Base-by-base conservation (phyloP, 2,329 filamentous ascomycete genomes). In the Botrytis fabae region DNA sequence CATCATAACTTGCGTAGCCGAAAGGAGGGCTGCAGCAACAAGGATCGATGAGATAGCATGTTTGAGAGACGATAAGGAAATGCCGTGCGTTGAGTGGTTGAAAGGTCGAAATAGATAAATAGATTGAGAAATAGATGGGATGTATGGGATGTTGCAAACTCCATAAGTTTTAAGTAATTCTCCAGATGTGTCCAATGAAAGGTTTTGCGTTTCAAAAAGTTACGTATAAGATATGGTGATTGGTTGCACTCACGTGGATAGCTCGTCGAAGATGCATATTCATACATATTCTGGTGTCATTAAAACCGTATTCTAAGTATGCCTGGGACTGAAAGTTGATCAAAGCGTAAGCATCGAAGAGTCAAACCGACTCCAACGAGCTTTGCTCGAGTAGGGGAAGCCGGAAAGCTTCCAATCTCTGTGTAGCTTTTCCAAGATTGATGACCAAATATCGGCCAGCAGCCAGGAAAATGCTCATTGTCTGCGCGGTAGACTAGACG, bases 161-260 rank as follows among this genome's bases (percentile, higher is more conserved):
- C 64, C 64, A 54, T 66, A 54, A 54, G 35, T 66, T 57, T 69
- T 69, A 44, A 69, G 66, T 59, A 60, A 69, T 69, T 60, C 48
- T 25, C 18, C n/a, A 18, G 12, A 42, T 59, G 28, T 25, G 10
- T 25, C 70, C 70, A 66, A 71, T 71, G 5, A 66, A 38, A 66
- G n/a, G 14, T 40, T 59, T 28, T 28, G 48, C 38, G 48, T 71
- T 71, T 66, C 61, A 20, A 66, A 66, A 66, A 59, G 66, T 71
- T 71, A 71, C 70, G 70, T 71, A 71, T 71, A 66, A 71, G 54
- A 71, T 71, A 71, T 66, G 20, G 16, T 71, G 46, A 71, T 71
- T 71, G 70, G 70, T 38, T 42, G 4, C 5, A 22, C 28, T 59
- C 64, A 66, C 46, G 46, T 40, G 64, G 46, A 66, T 66, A 51